A percentile compares a stretch with the other conserved stretches of the same genome.
These are phyloP conservation scores for Paraconiothyrium brasiliense DNA, from an alignment of 2,329 filamentous ascomycete genomes.

Conservation along the genomic window DNA sequence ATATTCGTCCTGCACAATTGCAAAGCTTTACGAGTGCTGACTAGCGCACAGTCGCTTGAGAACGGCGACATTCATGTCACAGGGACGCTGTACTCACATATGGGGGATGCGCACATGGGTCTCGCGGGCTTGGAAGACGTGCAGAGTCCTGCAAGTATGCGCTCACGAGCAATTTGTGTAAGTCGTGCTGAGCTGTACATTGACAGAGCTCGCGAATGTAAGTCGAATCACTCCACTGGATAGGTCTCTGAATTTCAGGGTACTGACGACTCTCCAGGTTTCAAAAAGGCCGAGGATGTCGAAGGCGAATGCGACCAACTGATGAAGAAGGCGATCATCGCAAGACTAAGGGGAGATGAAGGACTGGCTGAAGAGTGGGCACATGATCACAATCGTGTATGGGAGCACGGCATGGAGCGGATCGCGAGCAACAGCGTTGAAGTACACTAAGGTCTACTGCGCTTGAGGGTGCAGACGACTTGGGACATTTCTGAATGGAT, in stretches of 20 bases:
- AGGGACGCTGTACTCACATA: slow-evolving; percentile 72
- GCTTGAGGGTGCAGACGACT: neutral
- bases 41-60: slow-evolving; percentile 64
- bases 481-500: neutral
- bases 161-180: slow-evolving; percentile 33
- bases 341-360: slow-evolving; percentile 67
- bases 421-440: slow-evolving; percentile 19
- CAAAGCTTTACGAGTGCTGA: neutral
- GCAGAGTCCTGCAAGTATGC: slow-evolving; percentile 22
- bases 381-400: slow-evolving; percentile 46
- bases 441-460: neutral
- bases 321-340: slow-evolving; percentile 82
- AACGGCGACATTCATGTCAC: slow-evolving; percentile 69
- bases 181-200: slow-evolving; percentile 47
- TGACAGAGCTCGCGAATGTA: slow-evolving; percentile 49
- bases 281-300: slow-evolving; percentile 72
- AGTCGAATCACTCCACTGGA: slow-evolving; percentile 13
- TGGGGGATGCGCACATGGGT: slow-evolving; percentile 83
- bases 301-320: slow-evolving; percentile 79
- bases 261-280: slow-evolving; percentile 56
- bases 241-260: neutral
- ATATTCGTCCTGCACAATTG: slow-evolving; percentile 18
- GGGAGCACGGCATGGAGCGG: slow-evolving; percentile 40
- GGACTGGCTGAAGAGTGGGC: slow-evolving; percentile 49
- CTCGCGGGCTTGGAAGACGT: slow-evolving; percentile 65